A percentile compares a stretch with the other conserved stretches of the same genome.
Evolutionary conservation across 257 asterid species (phyloP).

Genomic region (Solanum stenotomum): DNA sequence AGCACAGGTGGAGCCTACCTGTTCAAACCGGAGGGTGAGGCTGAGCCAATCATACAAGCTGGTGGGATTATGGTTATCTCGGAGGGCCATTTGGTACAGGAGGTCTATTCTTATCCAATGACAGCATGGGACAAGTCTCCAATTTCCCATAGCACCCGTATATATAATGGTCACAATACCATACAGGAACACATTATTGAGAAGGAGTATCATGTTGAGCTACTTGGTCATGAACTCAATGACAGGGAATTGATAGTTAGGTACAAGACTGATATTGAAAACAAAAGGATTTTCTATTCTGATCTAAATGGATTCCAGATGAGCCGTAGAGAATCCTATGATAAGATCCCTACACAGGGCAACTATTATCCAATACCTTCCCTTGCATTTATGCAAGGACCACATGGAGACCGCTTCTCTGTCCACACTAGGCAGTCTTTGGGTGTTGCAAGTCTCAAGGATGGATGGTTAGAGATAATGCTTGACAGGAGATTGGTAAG

Average conservation of each 20-base stretch:
- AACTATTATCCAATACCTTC: slow-evolving; percentile 97
- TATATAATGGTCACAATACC: slow-evolving; percentile 46
- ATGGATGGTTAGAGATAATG: slow-evolving; percentile 93
- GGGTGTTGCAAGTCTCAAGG: slow-evolving; percentile 78
- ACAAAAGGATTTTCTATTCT: slow-evolving; percentile 63
- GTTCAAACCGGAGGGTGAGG: slow-evolving; percentile 84
- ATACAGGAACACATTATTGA: slow-evolving; percentile 72
- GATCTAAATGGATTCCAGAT: slow-evolving; percentile 93
- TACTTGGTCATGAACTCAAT: slow-evolving; percentile 49
- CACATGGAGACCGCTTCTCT: slow-evolving; percentile 70
- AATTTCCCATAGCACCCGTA: slow-evolving; percentile 79
- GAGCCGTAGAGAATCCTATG: slow-evolving; percentile 92
- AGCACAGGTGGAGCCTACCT: slow-evolving; percentile 94
- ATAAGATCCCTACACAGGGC: slow-evolving; percentile 91
- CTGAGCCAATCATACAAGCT: slow-evolving; percentile 42
- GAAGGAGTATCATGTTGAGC: slow-evolving; percentile 96
- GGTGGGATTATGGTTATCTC: slow-evolving; percentile 65
- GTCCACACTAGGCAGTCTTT: slow-evolving; percentile 80
- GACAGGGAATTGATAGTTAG: slow-evolving; percentile 69
- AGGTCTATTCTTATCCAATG: slow-evolving; percentile 66
- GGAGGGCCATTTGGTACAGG: slow-evolving; percentile 77
- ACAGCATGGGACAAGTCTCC: slow-evolving; percentile 64
- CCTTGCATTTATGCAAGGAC: slow-evolving; percentile 76
- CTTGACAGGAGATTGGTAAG: slow-evolving; percentile 74
- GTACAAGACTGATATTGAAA: slow-evolving; percentile 62